A percentile compares a stretch with the other conserved stretches of the same genome.
phyloP scores from a whole-genome alignment of 345 rosid species.

The Acer saccharum region DNA sequence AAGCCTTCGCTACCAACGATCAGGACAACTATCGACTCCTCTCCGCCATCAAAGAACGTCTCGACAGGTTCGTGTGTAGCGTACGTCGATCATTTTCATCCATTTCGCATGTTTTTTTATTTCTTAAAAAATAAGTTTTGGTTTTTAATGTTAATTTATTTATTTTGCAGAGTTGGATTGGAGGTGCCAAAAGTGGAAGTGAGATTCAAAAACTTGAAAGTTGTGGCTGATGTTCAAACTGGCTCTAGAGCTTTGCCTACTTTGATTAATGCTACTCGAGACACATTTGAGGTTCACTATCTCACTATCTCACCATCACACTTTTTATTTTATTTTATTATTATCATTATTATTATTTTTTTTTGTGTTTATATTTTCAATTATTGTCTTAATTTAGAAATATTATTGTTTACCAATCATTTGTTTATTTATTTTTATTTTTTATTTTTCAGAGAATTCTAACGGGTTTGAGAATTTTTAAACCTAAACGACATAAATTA shows the following conservation, averaged over 20 bases:
- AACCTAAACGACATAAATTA: conserved; percentile 45
- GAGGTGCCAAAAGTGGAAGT: conserved; percentile 78
- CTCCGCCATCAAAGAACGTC: conserved; percentile 73
- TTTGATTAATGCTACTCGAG: conserved; percentile 63
- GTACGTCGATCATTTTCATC: neutral
- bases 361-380: neutral
- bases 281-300: conserved; percentile 57
- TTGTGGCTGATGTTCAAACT: conserved; percentile 61
- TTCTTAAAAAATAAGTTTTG: neutral
- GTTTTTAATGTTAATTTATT: neutral
- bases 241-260: conserved; percentile 90
- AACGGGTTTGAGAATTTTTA: conserved; percentile 44
- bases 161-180: conserved; percentile 59
- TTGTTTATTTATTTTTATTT: too few species aligned
- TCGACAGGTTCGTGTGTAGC: conserved; percentile 45
- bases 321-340: neutral
- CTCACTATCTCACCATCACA: neutral
- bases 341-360: neutral
- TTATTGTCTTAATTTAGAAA: neutral
- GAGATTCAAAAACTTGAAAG: conserved; percentile 63
- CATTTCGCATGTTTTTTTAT: too few species aligned
- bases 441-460: conserved; percentile 44
- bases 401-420: neutral
- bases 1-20: conserved; percentile 80
- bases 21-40: conserved; percentile 77